Evolutionary conservation across 306 rosid species (phyloP).

Genomic region (Fagus crenata): DNA sequence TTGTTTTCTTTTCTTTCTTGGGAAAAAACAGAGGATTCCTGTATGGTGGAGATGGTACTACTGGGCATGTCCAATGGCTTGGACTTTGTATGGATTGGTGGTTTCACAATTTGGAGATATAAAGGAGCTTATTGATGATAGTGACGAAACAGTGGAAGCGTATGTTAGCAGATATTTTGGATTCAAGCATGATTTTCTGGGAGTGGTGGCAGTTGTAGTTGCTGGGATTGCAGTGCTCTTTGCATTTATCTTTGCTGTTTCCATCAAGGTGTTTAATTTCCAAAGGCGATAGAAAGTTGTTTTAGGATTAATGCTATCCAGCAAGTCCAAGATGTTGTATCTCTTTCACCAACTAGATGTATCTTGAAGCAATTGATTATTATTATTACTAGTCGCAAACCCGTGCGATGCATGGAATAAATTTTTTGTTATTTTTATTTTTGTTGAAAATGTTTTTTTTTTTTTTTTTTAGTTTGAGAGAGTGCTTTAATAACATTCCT

Average conservation of each 20-base stretch:
- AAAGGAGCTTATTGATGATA: conserved; percentile 11
- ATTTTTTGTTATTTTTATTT: too few relatives aligned
- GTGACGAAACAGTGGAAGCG: conserved; percentile 21
- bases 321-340: too few relatives aligned
- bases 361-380: too few relatives aligned
- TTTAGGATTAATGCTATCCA: too few relatives aligned
- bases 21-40: conserved; percentile 24
- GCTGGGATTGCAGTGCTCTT: conserved; percentile 39
- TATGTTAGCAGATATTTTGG: conserved; percentile 43
- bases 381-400: too few relatives aligned
- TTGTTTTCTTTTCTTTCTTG: too few relatives aligned
- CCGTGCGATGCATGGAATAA: too few relatives aligned
- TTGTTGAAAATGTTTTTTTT: too few relatives aligned
- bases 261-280: conserved; percentile 48
- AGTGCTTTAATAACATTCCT: too few relatives aligned
- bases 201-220: conserved; percentile 34
- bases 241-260: conserved; percentile 45
- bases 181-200: conserved; percentile 42
- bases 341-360: too few relatives aligned
- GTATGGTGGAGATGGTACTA: conserved; percentile 40
- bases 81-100: conserved; percentile 32
- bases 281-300: conserved; percentile 40
- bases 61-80: conserved; percentile 26
- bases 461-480: too few relatives aligned
- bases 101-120: conserved; percentile 44